Evolutionary conservation across 1,139 yeast genomes (phyloP).

Genomic region (Yamadazyma triangularis): DNA sequence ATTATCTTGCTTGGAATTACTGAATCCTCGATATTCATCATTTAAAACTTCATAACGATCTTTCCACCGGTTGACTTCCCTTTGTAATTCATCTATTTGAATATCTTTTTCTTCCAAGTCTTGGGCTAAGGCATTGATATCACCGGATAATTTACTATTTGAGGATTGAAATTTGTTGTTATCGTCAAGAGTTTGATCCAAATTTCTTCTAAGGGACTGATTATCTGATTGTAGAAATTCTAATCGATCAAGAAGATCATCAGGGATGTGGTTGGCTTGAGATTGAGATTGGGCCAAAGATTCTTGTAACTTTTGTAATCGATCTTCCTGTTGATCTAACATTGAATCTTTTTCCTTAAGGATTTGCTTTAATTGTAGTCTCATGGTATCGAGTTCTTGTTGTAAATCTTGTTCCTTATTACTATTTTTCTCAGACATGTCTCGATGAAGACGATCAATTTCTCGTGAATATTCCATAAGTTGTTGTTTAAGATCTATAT

Average conservation of each 20-base stretch:
- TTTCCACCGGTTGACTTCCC: conserved; percentile 6
- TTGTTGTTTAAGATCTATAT: conserved; percentile 38
- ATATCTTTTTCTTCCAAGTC: conserved; percentile 6
- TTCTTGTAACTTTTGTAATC: neutral
- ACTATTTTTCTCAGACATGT: conserved; percentile 1
- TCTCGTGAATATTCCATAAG: conserved; percentile 15
- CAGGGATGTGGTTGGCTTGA: conserved; percentile 1
- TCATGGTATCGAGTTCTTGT: neutral
- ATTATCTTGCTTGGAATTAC: neutral
- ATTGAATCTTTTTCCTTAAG: neutral
- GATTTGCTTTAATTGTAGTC: neutral
- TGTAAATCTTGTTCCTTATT: neutral
- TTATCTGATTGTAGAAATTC: neutral
- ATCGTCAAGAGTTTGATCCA: neutral
- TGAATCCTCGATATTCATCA: neutral
- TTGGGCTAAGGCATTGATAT: conserved; percentile 3
- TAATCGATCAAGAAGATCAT: neutral
- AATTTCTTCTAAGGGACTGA: neutral
- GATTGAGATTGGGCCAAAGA: conserved; percentile 1
- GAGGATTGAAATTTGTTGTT: neutral
- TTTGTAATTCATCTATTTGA: conserved; percentile 3
- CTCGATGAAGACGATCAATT: conserved; percentile 3
- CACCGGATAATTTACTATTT: conserved; percentile 1
- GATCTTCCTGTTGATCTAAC: neutral
- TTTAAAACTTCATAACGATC: conserved; percentile 1